Conservation (phyloP, 768 basidiomycete species). For the Russula compacta region DNA sequence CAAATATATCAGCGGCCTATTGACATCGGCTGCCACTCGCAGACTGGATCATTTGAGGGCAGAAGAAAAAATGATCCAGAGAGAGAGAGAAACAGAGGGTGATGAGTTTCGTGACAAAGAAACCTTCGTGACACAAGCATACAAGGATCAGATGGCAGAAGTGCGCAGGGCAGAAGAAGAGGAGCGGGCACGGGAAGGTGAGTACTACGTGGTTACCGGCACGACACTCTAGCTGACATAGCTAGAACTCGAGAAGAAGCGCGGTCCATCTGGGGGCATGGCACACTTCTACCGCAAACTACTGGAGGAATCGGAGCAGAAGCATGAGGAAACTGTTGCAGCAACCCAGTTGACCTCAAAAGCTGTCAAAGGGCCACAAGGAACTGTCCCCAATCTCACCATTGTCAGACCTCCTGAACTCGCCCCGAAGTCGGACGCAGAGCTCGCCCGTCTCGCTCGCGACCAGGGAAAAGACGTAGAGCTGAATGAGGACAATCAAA, state of each 20-base stretch:
- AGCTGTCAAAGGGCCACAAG: constrained; percentile 52
- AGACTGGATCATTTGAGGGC: constrained; percentile 84
- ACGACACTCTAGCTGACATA: neutral
- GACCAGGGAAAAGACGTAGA: constrained; percentile 80
- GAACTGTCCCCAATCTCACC: constrained; percentile 55
- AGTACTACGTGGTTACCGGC: constrained; percentile 21
- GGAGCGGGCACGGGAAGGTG: constrained; percentile 82
- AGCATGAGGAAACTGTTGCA: constrained; percentile 81
- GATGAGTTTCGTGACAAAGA: constrained; percentile 93
- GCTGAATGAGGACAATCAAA: constrained; percentile 94
- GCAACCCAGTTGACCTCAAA: constrained; percentile 46
- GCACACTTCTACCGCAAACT: constrained; percentile 75
- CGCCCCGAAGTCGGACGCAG: constrained; percentile 56
- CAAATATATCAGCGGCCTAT: constrained; percentile 81
- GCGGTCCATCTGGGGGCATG: constrained; percentile 60
- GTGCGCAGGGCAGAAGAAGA: constrained; percentile 88
- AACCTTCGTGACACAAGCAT: constrained; percentile 94
- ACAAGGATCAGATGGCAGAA: constrained; percentile 94
- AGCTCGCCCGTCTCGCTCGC: constrained; percentile 60
- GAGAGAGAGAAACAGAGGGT: constrained; percentile 87
- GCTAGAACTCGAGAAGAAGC: constrained; percentile 46
- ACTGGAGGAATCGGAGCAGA: constrained; percentile 67
- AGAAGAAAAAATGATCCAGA: constrained; percentile 96
- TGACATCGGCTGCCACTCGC: constrained; percentile 77
- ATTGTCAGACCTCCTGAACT: constrained; percentile 66